Evolutionary conservation across 2,329 filamentous ascomycete genomes (phyloP).

Genomic region (Aureobasidium pullulans): DNA sequence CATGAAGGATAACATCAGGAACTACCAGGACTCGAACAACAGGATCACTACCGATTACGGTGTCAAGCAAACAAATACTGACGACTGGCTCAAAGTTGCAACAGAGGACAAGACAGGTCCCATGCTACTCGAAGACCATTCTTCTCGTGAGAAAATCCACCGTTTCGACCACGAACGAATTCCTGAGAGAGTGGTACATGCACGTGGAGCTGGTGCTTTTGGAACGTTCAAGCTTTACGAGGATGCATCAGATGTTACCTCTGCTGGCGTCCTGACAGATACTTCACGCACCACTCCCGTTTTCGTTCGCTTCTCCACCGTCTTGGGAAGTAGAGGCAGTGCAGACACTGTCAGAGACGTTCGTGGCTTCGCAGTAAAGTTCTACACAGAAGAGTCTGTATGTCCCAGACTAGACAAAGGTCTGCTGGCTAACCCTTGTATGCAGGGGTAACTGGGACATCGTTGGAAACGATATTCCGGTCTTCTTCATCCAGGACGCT

Average conservation of each 20-base stretch:
- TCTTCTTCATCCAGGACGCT: constrained; percentile 70
- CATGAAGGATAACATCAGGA: constrained; percentile 50
- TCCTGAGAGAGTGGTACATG: constrained; percentile 61
- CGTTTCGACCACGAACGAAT: constrained; percentile 71
- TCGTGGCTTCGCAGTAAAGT: constrained; percentile 69
- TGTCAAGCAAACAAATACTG: constrained; percentile 63
- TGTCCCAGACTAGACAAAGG: neutral
- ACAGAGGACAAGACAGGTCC: constrained; percentile 60
- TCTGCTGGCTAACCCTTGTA: neutral
- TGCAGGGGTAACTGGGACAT: constrained; percentile 58
- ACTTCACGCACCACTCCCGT: constrained; percentile 59
- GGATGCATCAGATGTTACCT: constrained; percentile 55
- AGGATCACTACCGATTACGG: constrained; percentile 72
- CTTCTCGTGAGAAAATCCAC: constrained; percentile 66
- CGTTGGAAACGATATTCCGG: constrained; percentile 62
- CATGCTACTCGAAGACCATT: constrained; percentile 61
- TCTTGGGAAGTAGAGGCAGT: constrained; percentile 65
- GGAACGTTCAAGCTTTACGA: constrained; percentile 61
- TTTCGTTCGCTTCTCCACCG: constrained; percentile 71
- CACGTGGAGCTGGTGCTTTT: constrained; percentile 57
- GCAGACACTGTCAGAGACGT: constrained; percentile 80
- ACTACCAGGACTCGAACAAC: constrained; percentile 47
- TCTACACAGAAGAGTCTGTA: constrained; percentile 61
- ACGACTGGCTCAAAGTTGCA: constrained; percentile 66
- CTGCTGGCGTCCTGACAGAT: constrained; percentile 59